Evolutionary conservation across 352 stramenopile genomes (phyloP), one percentile per base, ranked within the genome.

Genomic region (Globisporangium sylvaticum): DNA sequence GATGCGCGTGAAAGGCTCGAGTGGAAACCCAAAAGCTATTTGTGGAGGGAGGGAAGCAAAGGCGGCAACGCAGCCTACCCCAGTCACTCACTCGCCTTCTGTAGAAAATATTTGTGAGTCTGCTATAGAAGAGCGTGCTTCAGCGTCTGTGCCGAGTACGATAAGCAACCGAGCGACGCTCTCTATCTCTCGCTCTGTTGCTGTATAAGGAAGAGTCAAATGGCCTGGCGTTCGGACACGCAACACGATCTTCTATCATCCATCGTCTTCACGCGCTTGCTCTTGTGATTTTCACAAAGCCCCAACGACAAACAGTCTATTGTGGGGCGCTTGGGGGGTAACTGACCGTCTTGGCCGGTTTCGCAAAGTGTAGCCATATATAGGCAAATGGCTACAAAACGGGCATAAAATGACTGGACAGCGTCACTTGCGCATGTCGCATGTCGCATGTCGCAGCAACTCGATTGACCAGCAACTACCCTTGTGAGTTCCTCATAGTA

Each of bases 21-120:
- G 29, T 46, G 31, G 55, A 60, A 60, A 60, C 55, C 55, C 29
- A 46, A 59, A 60, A 46, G 29, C 55, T 60, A 60, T 60, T 60
- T 60, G 55, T 46, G 55, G 55, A 29, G 20, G 29, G 14, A n/a
- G 29, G 10, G 14, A 22, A 37, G 29, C 18, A 39, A 37, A n/a
- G 5, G 37, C 37, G 6, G 39, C 4, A n/a, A 39, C n/a, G 52
- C 25, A 58, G 25, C 25, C 53, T 31, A 58, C 53, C 6, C 53
- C 53, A 42, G 27, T 32, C 18, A 58, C 53, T 22, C 12, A 15
- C 29, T 39, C 29, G 4, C 18, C 39, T 29, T 18, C 27, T 27
- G 53, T 6, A 27, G 27, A 58, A 42, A 31, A 42, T 46, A n/a
- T n/a, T n/a, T n/a, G n/a, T n/a, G n/a, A n/a, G n/a, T n/a, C n/a